These are phyloP conservation scores for Luzula sylvatica DNA, from an alignment of 176 grass and related monocot species.

Conservation along the genomic window DNA sequence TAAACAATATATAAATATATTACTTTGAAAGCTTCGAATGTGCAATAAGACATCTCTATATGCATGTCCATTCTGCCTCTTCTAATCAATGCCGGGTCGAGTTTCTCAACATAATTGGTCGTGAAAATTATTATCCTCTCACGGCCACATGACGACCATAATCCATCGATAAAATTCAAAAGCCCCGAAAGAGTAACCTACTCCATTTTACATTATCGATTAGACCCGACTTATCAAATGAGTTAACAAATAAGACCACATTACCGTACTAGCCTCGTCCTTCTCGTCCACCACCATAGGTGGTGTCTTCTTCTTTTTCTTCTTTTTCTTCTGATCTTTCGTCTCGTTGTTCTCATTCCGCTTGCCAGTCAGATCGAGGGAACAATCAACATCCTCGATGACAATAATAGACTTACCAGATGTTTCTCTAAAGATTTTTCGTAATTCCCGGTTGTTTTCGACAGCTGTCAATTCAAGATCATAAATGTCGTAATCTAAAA, in stretches of 20 bases:
- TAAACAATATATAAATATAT: too few species aligned
- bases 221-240: too few species aligned
- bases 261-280: background rate
- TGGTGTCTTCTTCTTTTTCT: too few species aligned
- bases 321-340: background rate
- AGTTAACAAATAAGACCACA: too few species aligned
- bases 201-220: too few species aligned
- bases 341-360: background rate
- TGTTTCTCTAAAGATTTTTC: slow-evolving; percentile 13
- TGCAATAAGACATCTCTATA: slow-evolving; percentile 30
- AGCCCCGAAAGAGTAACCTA: too few species aligned
- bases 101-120: background rate
- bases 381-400: slow-evolving; percentile 17
- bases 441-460: slow-evolving; percentile 5
- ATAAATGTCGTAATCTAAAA: slow-evolving; percentile 8
- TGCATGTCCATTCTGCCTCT: slow-evolving; percentile 8
- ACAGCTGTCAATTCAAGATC: slow-evolving; percentile 10
- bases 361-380: slow-evolving; percentile 11
- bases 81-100: background rate
- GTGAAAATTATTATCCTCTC: slow-evolving; percentile 16
- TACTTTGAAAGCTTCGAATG: slow-evolving; percentile 19
- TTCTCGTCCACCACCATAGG: background rate
- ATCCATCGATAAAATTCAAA: slow-evolving; percentile 12
- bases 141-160: slow-evolving; percentile 5
- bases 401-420: slow-evolving; percentile 5